Conservation (phyloP, 352 stramenopile species). For the Pythium insidiosum region DNA sequence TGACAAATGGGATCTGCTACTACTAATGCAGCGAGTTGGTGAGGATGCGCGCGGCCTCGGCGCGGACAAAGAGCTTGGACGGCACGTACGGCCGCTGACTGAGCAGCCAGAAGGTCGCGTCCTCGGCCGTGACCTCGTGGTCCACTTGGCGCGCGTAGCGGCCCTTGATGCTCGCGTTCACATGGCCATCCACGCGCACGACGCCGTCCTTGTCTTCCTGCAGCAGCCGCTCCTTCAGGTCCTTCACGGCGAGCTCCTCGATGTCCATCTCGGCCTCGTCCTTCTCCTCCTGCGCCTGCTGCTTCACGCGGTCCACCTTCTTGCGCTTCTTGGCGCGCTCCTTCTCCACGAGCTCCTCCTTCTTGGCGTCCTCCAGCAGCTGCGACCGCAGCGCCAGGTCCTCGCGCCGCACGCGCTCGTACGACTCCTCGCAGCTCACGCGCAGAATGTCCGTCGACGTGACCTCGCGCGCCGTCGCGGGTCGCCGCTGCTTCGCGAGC, state of each 20-base stretch:
- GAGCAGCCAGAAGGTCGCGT: constrained; percentile 75
- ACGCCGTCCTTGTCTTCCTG: constrained; percentile 70
- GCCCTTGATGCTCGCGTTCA: constrained; percentile 72
- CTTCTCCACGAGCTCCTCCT: constrained; percentile 65
- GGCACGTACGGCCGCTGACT: constrained; percentile 80
- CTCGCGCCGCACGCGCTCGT: constrained; percentile 49
- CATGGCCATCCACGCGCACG: constrained; percentile 61
- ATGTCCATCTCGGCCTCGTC: constrained; percentile 85
- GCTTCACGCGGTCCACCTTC: constrained; percentile 75
- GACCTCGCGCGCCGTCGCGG: constrained; percentile 28
- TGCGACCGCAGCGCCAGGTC: constrained; percentile 47
- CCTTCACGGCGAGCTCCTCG: constrained; percentile 72
- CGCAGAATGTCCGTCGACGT: constrained; percentile 76
- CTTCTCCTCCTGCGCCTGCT: constrained; percentile 62
- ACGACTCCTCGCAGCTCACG: constrained; percentile 81
- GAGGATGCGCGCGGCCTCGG: constrained; percentile 69
- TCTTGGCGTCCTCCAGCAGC: constrained; percentile 72
- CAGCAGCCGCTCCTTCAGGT: constrained; percentile 73
- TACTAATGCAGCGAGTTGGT: constrained; percentile 79
- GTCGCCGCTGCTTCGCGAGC: constrained; percentile 25
- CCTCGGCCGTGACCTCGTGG: constrained; percentile 76
- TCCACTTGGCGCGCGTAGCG: constrained; percentile 45
- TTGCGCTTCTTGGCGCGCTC: constrained; percentile 83
- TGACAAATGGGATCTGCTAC: too few relatives aligned
- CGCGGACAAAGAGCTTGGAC: constrained; percentile 79